These are phyloP conservation scores for Peltaster fructicola DNA, from an alignment of 2,329 filamentous ascomycete species.

Conservation along the genomic window DNA sequence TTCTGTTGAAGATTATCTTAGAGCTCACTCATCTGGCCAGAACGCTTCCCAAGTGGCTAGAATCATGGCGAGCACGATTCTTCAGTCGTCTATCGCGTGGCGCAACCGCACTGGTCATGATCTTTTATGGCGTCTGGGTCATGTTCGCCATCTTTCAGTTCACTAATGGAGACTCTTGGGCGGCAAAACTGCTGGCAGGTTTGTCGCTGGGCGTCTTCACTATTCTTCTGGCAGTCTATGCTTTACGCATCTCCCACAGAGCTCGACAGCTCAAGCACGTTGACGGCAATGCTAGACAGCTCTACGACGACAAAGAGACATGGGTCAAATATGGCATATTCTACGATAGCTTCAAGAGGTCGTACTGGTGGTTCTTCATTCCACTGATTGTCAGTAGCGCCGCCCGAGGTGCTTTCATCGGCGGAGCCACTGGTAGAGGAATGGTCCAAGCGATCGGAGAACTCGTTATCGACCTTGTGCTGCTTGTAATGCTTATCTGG, in stretches of 20 bases:
- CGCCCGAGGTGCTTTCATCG: constrained; percentile 70
- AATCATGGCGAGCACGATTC: constrained; percentile 85
- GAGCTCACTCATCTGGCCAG: constrained; percentile 85
- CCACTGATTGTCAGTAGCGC: constrained; percentile 83
- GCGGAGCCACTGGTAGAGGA: constrained; percentile 70
- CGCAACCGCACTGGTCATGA: constrained; percentile 73
- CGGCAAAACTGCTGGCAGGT: constrained; percentile 65
- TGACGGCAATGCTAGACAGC: constrained; percentile 52
- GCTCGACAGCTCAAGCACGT: constrained; percentile 55
- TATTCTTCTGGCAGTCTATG: constrained; percentile 62
- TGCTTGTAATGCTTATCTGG: constrained; percentile 70
- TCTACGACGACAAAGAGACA: constrained; percentile 77
- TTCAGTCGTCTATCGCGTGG: constrained; percentile 83
- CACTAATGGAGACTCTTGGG: constrained; percentile 85
- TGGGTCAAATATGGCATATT: constrained; percentile 96
- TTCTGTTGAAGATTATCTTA: constrained; percentile 79
- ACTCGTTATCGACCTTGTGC: constrained; percentile 60
- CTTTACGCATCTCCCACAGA: constrained; percentile 61
- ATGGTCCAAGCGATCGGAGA: constrained; percentile 65
- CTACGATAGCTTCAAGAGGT: constrained; percentile 87
- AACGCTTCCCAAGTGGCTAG: constrained; percentile 61
- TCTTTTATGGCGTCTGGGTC: constrained; percentile 90
- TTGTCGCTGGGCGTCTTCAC: constrained; percentile 72
- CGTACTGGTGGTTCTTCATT: constrained; percentile 95
- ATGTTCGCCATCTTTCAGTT: constrained; percentile 95